A percentile compares a stretch with the other conserved stretches of the same genome.
These are phyloP conservation scores for Nakazawaea ernobii DNA, from an alignment of 805 yeast genomes.

Conservation along the genomic window DNA sequence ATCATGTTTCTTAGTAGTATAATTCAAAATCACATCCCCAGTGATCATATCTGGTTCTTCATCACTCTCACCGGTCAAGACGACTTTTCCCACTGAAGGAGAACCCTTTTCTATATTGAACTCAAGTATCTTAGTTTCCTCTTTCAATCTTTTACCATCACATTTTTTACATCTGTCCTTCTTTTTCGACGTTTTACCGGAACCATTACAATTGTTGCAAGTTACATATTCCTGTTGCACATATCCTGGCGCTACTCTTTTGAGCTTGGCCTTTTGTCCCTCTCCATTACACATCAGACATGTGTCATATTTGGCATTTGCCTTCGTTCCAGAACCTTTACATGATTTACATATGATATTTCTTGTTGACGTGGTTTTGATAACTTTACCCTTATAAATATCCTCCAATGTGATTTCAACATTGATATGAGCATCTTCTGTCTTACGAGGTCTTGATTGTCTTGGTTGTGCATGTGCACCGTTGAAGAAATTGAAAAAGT, in stretches of 20 bases:
- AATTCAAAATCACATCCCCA: constrained; percentile 71
- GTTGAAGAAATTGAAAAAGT: constrained; percentile 68
- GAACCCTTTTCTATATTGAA: constrained; percentile 75
- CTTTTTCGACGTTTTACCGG: constrained; percentile 51
- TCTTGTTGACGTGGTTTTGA: constrained; percentile 68
- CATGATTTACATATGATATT: constrained; percentile 69
- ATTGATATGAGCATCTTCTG: constrained; percentile 65
- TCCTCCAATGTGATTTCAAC: constrained; percentile 67
- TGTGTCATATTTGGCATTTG: constrained; percentile 40
- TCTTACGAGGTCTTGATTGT: constrained; percentile 24
- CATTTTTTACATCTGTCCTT: constrained; percentile 80
- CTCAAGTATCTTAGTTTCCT: constrained; percentile 68
- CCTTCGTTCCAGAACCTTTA: constrained; percentile 69
- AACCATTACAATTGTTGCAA: constrained; percentile 69
- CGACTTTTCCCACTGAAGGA: constrained; percentile 52
- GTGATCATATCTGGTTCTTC: constrained; percentile 65
- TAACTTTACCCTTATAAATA: constrained; percentile 71
- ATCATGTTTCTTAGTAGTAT: constrained; percentile 42
- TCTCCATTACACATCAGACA: constrained; percentile 72
- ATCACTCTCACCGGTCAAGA: constrained; percentile 68
- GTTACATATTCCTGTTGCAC: constrained; percentile 54
- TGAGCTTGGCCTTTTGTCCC: constrained; percentile 56
- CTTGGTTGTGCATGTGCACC: constrained; percentile 19
- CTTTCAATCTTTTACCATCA: constrained; percentile 53
- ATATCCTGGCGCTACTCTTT: constrained; percentile 70